Evolutionary conservation across 2,329 filamentous ascomycete genomes (phyloP), one percentile per base, ranked within the genome.

Genomic region (Paraphoma chrysanthemicola): DNA sequence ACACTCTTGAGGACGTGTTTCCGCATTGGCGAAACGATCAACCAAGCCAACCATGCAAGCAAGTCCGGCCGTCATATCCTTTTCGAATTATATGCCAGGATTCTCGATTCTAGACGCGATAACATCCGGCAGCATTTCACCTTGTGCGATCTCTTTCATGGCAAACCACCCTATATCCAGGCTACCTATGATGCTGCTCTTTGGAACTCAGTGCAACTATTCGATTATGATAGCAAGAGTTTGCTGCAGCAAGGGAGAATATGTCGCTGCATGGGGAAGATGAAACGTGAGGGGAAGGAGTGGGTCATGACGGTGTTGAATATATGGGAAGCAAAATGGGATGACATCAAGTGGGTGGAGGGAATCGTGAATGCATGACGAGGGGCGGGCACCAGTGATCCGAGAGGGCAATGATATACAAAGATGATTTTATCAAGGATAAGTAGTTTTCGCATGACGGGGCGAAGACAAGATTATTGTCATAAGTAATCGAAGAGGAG

Each of bases 61-160:
- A 76, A 86, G 45, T 78, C 78, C 14, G 80, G 83, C 43, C 81
- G 83, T 49, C 79, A 78, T 4, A 69, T 81, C 6, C 51, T 83
- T 0, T 82, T 90, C 56, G 88, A 90, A 68, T 73, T 91, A 0
- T 91, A 87, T 66, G 87, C 86, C 3, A 81, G 85, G 28, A 84
- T 90, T 1, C 78, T 78, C 1, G 81, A 80, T 49, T 89, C 88
- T 0, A 82, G 78, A 51, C 82, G 88, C 0, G 84, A 88, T 53
- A 73, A 76, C 11, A 45, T 52, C 5, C 85, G 81, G 59, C 88
- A 91, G 66, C 79, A 85, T 53, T 90, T 91, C 59, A 81, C 85
- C n/a, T 84, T 91, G 48, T 79, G 80, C 39, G 88, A 90, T 63
- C 71, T 91, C 0, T 88, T 86, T 62, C 84, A 86, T 57, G 81